Base-by-base conservation (phyloP, 1,139 yeast genomes). In the Blastobotrys petasosporus region DNA sequence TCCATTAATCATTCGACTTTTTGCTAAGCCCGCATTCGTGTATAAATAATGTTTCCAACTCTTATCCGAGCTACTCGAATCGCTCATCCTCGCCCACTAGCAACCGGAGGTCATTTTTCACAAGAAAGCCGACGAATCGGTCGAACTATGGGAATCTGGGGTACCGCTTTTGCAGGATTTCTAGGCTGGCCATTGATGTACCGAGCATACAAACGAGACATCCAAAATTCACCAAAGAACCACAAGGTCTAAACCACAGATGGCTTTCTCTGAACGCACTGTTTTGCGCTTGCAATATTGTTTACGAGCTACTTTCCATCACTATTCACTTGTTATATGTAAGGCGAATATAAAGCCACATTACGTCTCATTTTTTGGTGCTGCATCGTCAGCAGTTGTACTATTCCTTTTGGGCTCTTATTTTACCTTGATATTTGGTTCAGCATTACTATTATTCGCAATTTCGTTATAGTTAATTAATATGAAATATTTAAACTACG, bases 101-200 rank as follows among this genome's bases (percentile, higher is more conserved):
- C 37, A 13, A 12, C 36, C n/a, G 42, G 45, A 6, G 36, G 46
- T n/a, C 28, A 29, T 37, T 42, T 39, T 32, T 13, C 20, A 11
- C 37, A 41, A 32, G 52, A 50, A 45, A 32, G 45, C 6, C 35
- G 35, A 28, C 40, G 55, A 44, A 37, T 51, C 20, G 46, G 39
- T 11, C 39, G 42, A 39, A 41, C 29, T 32, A 33, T 52, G 11
- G 54, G 54, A 6, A 17, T 49, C 37, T 52, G 55, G 55, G 51
- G 51, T 30, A 13, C 45, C 13, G 33, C 39, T n/a, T 39, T 51
- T 12, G 40, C 46, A 13, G 40, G 46, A n/a, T 48, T 50, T 35
- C 32, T 52, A 44, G 30, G 42, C 31, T 52, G 55, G 55, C 55
- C 55, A 31, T 28, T 34, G 25, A 30, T 32, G n/a, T n/a, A 33